These are phyloP conservation scores for Fusarium xylarioides DNA, from an alignment of 2,329 filamentous ascomycete species.

Conservation along the genomic window DNA sequence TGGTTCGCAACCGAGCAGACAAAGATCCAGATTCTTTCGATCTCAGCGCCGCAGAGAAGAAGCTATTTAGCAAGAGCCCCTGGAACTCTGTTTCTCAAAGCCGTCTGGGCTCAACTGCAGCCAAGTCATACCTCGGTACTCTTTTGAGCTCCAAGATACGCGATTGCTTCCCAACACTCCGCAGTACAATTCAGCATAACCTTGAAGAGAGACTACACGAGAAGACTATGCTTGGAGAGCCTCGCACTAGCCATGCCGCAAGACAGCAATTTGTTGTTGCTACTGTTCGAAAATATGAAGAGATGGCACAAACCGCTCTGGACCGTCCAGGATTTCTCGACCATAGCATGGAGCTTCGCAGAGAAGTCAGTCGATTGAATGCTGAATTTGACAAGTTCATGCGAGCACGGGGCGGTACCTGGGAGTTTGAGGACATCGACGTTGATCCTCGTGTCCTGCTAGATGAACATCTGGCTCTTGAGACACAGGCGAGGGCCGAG, in stretches of 20 bases:
- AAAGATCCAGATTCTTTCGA: conserved; percentile 38
- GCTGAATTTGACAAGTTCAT: conserved; percentile 43
- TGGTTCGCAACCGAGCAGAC: conserved; percentile 48
- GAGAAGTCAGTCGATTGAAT: conserved; percentile 28
- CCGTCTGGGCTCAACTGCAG: conserved; percentile 42
- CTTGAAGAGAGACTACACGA: conserved; percentile 27
- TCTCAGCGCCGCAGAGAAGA: conserved; percentile 39
- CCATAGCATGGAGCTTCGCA: conserved; percentile 39
- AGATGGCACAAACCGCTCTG: conserved; percentile 31
- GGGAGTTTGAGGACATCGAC: conserved; percentile 40
- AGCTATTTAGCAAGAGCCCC: conserved; percentile 40
- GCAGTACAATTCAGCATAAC: conserved; percentile 31
- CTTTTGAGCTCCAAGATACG: conserved; percentile 49
- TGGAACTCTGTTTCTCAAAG: conserved; percentile 41
- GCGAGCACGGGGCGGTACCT: conserved; percentile 37
- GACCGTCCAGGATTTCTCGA: conserved; percentile 38
- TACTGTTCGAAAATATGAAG: conserved; percentile 38
- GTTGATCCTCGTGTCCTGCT: conserved; percentile 21
- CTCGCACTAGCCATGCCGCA: conserved; percentile 35
- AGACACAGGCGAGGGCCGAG: not conserved
- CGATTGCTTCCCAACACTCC: conserved; percentile 45
- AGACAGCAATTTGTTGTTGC: conserved; percentile 41
- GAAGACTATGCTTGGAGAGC: conserved; percentile 37
- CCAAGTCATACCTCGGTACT: conserved; percentile 44
- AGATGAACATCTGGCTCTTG: not conserved